Evolutionary conservation across 768 basidiomycete species (phyloP), one percentile per base, ranked within the genome.

Genomic region (Dioszegia aurantiaca): DNA sequence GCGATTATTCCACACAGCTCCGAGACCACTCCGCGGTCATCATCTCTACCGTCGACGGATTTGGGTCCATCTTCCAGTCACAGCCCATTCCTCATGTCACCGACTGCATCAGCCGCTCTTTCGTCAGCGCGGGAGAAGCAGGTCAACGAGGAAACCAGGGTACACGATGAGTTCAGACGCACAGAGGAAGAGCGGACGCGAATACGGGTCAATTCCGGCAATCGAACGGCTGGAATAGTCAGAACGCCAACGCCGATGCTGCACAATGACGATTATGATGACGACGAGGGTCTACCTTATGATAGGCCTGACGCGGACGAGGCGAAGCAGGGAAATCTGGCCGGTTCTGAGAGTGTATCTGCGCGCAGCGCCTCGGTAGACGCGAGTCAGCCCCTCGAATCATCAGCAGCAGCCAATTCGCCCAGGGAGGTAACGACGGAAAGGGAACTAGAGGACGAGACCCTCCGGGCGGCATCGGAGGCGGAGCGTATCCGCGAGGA

Each of bases 281-380:
- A 63, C 6, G 61, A 62, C 24, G 61, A 63, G 17, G 51, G 72
- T 12, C 43, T 73, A 41, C 62, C 72, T n/a, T 73, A 73, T 54
- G 72, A 73, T 51, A 45, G 47, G n/a, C 31, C 30, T 5, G 56
- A 55, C 3, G 23, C 16, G n/a, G 37, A 40, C 21, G 51, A 53
- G 5, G 19, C 23, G 27, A 8, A 44, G 26, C 41, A 28, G 14
- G 16, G 45, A 5, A 28, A 10, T 10, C 4, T 26, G 26, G 26
- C 8, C 16, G 30, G 26, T 5, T 9, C 14, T 5, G 14, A 4
- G 45, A 12, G 11, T 10, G 43, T 8, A 23, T 23, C 6, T 12
- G 8, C 8, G 33, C 14, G 6, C 33, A 33, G 33, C 33, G 33
- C 33, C 33, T 6, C 33, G 14, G 33, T 33, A 33, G 33, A 33